Evolutionary conservation across 176 grass and related monocot species (phyloP), one percentile per base, ranked within the genome.

Genomic region (Dactylis glomerata): DNA sequence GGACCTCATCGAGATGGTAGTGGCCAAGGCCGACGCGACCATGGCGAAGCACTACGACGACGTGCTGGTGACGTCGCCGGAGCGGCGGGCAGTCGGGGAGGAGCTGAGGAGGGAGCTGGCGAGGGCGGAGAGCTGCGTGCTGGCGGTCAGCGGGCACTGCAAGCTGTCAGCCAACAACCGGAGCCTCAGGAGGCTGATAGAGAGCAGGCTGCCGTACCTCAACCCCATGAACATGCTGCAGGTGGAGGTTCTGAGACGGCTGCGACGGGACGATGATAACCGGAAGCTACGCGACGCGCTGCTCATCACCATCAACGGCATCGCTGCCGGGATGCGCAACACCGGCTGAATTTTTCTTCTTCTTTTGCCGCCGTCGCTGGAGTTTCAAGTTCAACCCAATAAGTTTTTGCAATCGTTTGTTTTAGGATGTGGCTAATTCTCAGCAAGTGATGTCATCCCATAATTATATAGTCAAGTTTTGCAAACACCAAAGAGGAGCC

Each of bases 1-100:
- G 12, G 95, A 98, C 46, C 83, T 98, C 17, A 98, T 98, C 51
- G 95, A 98, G 84, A 98, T 98, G 95, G 92, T 98, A 65, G 58
- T 92, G 75, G 95, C 95, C 0, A 98, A 98, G 58, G 95, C 95
- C 11, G 92, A 98, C 80, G 82, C 92, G 58, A 45, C 84, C 37
- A 90, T 93, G 49, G 86, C 92, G 2, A 86, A 84, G 80, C 92
- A 90, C 47, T 98, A 95, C 23, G 95, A 95, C n/a, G 91, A 93
- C 40, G 38, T 89, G 83, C 87, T 98, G 23, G 92, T 98, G 56
- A 56, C 56, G 47, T 73, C 57, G 0, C 54, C 81, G 36, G 77
- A 70, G 8, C 27, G 88, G n/a, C 86, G 77, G 4, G 85, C 52
- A 4, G 54, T 95, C 1, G 93, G 96, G 1, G 76, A 31, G 0